A percentile compares a stretch with the other conserved stretches of the same genome.
Conservation (phyloP, 106 monocot species). For the Dioscorea dumetorum region DNA sequence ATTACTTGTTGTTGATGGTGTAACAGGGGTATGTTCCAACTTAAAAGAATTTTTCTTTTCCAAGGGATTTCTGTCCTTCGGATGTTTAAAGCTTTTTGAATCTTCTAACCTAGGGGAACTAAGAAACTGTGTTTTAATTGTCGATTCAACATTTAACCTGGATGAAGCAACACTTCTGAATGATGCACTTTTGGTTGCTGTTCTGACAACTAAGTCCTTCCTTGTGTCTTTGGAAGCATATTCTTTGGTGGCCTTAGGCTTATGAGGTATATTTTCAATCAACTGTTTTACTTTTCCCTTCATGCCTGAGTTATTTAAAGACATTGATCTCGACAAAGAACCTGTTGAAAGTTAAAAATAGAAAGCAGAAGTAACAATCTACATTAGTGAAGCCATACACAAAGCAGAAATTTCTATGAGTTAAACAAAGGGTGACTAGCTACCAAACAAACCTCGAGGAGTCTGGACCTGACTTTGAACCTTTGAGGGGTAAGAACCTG, state of each 20-base stretch:
- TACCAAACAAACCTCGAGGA: constrained; percentile 37
- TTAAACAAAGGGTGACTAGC: not conserved
- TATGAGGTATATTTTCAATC: constrained; percentile 20
- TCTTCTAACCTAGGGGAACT: constrained; percentile 21
- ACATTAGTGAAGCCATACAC: not conserved
- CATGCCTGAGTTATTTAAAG: constrained; percentile 25
- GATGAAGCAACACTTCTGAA: constrained; percentile 26
- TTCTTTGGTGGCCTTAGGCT: constrained; percentile 23
- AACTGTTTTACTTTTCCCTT: constrained; percentile 53
- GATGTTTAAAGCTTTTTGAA: constrained; percentile 17
- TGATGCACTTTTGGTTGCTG: constrained; percentile 36
- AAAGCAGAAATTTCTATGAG: not conserved
- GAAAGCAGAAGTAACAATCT: not conserved
- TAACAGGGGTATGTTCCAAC: constrained; percentile 6
- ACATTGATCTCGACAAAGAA: constrained; percentile 35
- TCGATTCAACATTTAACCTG: constrained; percentile 16
- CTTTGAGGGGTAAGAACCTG: constrained; percentile 13
- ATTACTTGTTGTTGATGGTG: constrained; percentile 12
- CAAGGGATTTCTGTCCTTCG: constrained; percentile 24
- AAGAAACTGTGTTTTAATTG: constrained; percentile 25
- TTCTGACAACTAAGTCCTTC: constrained; percentile 20
- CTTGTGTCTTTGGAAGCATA: constrained; percentile 13
- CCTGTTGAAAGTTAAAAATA: constrained; percentile 23
- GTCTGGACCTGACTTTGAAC: constrained; percentile 16
- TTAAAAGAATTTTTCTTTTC: constrained; percentile 44